These are phyloP conservation scores for Medicago arabica DNA, from an alignment of 306 rosid species.

Conservation along the genomic window DNA sequence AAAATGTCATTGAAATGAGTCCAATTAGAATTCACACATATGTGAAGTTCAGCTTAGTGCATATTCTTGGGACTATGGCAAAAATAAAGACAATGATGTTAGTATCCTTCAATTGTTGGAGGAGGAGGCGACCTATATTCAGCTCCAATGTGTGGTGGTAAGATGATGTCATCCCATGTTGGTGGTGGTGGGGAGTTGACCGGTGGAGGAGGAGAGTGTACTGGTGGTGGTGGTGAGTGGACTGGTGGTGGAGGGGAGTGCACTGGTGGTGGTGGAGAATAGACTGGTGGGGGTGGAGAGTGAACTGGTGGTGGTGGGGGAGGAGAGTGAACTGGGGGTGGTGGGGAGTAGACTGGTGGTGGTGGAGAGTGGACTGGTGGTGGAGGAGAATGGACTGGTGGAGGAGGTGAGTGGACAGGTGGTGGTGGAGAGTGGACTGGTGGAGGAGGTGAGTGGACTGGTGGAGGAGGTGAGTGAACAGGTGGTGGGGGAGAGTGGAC, in stretches of 20 bases:
- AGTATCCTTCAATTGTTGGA: conserved; percentile 61
- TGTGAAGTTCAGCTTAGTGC: background rate
- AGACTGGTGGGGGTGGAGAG: conserved; percentile 14
- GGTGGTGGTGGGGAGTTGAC: conserved; percentile 35
- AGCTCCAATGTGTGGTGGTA: conserved; percentile 60
- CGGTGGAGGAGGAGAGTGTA: conserved; percentile 23
- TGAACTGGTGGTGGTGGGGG: conserved; percentile 33
- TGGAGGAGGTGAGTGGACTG: background rate
- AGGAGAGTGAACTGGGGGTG: background rate
- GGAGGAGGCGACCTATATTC: conserved; percentile 75
- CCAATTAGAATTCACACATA: conserved; percentile 12
- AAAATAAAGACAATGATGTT: conserved; percentile 30
- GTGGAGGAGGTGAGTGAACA: background rate
- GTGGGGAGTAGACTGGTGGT: background rate
- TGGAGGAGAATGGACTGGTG: background rate
- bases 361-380: background rate
- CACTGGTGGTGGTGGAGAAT: conserved; percentile 32
- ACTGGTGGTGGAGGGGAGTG: conserved; percentile 26
- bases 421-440: conserved; percentile 32
- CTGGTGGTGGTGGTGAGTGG: background rate
- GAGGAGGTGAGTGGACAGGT: background rate
- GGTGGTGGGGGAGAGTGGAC: conserved; percentile 36
- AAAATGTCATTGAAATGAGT: background rate
- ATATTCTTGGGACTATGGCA: background rate
- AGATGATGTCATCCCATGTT: conserved; percentile 42